Conservation (phyloP, 441 rosid species). For the Adansonia madagascariensis region DNA sequence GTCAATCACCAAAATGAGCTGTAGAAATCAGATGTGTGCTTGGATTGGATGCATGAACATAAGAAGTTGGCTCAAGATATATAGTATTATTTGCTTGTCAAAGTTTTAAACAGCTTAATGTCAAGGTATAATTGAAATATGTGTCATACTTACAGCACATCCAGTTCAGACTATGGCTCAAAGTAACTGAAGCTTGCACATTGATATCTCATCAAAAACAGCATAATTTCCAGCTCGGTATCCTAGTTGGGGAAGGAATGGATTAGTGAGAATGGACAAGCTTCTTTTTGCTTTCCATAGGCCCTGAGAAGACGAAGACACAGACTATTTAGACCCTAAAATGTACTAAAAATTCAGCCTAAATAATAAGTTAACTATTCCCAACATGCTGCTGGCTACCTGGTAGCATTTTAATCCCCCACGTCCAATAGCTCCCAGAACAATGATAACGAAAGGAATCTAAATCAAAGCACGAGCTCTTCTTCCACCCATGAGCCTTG, state of each 20-base stretch:
- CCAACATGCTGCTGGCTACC: conserved; percentile 41
- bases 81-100: neutral
- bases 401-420: conserved; percentile 69
- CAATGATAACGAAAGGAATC: conserved; percentile 63
- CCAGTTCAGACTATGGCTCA: neutral
- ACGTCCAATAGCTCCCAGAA: conserved; percentile 67
- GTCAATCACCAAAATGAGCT: neutral
- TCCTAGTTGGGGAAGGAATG: conserved; percentile 67
- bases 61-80: neutral
- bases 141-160: neutral
- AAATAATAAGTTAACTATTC: neutral
- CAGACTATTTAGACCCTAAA: neutral
- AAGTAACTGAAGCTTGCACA: neutral
- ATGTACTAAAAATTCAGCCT: neutral
- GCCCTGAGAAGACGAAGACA: conserved; percentile 52
- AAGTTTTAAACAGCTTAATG: neutral
- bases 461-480: conserved; percentile 55
- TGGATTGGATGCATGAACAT: neutral
- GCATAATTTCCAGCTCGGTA: neutral
- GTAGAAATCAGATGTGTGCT: neutral
- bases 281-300: conserved; percentile 65
- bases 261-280: conserved; percentile 64
- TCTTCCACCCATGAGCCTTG: conserved; percentile 50
- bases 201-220: neutral
- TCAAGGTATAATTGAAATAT: neutral